phyloP scores from a whole-genome alignment of 768 basidiomycete species.

The Holtermannia corniformis region DNA sequence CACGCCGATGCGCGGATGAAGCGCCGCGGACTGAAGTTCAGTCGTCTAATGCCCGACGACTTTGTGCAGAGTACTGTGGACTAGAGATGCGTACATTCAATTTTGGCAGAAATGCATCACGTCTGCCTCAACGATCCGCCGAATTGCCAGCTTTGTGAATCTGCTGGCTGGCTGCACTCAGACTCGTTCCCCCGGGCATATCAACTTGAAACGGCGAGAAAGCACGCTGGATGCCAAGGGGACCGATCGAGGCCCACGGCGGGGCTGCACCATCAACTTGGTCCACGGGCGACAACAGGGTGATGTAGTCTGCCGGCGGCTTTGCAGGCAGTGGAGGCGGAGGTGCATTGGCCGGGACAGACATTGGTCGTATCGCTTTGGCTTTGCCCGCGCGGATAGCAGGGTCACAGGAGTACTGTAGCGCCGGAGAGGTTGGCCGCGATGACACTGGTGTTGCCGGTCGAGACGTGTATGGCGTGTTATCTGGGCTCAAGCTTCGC shows the following conservation, averaged over 20 bases:
- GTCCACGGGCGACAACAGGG: constrained; percentile 25
- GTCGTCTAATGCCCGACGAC: too few relatives aligned
- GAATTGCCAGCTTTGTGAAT: too few relatives aligned
- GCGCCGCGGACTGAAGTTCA: too few relatives aligned
- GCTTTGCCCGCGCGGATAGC: background rate
- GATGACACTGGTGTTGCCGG: background rate
- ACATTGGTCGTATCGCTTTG: background rate
- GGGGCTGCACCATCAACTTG: background rate
- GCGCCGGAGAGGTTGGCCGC: background rate
- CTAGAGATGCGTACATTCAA: too few relatives aligned
- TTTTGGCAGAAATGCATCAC: too few relatives aligned
- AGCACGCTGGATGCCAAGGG: background rate
- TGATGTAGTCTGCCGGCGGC: constrained; percentile 35
- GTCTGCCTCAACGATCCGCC: too few relatives aligned
- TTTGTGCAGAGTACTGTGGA: too few relatives aligned
- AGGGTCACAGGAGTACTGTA: background rate
- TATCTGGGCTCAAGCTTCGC: background rate
- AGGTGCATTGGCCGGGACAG: constrained; percentile 4
- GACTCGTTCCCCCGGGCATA: too few relatives aligned
- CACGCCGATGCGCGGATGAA: too few relatives aligned
- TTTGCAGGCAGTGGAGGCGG: constrained; percentile 33
- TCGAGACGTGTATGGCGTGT: background rate
- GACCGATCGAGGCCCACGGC: background rate
- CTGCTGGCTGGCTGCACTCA: too few relatives aligned
- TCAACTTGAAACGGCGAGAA: background rate